Evolutionary conservation across 495 filamentous ascomycete genomes (phyloP).

Genomic region (Neurospora sp.): DNA sequence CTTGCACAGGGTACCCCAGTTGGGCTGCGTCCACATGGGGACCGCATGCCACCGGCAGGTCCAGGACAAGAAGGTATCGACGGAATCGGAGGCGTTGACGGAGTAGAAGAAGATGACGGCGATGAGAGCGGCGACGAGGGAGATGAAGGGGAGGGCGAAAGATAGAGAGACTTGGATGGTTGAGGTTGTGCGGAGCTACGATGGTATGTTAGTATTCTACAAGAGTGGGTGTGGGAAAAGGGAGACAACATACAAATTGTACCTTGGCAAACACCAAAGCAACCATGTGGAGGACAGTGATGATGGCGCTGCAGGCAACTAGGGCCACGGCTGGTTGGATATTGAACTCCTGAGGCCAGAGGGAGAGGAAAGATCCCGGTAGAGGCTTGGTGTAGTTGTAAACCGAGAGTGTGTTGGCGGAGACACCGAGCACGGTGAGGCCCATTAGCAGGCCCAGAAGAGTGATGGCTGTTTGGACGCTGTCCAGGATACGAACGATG

Average conservation of each 20-base stretch:
- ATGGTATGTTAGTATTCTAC: neutral
- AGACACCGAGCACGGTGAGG: conserved; percentile 38
- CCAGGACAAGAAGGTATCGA: conserved; percentile 44
- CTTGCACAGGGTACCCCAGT: conserved; percentile 39
- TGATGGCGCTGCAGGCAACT: conserved; percentile 34
- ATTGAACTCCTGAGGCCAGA: conserved; percentile 45
- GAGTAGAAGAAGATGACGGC: conserved; percentile 44
- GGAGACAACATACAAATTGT: conserved; percentile 21
- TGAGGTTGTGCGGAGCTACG: conserved; percentile 32
- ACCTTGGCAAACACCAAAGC: conserved; percentile 35
- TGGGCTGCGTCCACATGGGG: conserved; percentile 34
- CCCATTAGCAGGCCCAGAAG: conserved; percentile 38
- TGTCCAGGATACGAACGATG: conserved; percentile 28
- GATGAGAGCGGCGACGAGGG: conserved; percentile 37
- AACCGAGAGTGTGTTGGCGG: conserved; percentile 36
- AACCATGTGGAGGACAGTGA: conserved; percentile 31
- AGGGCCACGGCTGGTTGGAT: conserved; percentile 40
- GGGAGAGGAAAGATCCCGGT: conserved; percentile 28
- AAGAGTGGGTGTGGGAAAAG: neutral
- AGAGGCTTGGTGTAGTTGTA: conserved; percentile 37
- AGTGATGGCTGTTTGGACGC: conserved; percentile 33
- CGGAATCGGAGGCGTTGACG: conserved; percentile 36
- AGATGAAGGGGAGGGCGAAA: conserved; percentile 30
- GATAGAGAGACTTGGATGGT: conserved; percentile 28
- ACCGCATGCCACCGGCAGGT: conserved; percentile 42